Base-by-base conservation (phyloP, 768 basidiomycete species). In the Rhodotorula graminis region DNA sequence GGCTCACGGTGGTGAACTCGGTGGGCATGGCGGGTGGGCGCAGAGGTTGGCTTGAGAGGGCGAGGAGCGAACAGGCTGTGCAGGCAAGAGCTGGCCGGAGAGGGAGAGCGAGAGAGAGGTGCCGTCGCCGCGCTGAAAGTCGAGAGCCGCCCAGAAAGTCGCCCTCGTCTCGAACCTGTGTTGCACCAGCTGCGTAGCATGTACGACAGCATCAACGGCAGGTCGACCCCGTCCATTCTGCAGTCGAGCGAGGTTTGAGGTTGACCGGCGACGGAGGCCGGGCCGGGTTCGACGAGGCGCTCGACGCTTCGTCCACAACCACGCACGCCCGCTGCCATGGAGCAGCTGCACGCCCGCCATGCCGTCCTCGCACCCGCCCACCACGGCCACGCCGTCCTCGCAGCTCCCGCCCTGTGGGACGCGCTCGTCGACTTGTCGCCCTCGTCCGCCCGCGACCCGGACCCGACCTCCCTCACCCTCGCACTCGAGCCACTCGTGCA, bases 1-100 rank as follows among this genome's bases (percentile, higher is more conserved):
- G 40, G 11, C 70, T n/a, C 12, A 66, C 70, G 11, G 65, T 71
- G 18, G 42, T 56, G 70, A 71, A 71, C 44, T 71, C 70, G 46
- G 70, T 71, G 21, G 65, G 65, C 65, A 67, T 71, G 31, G 37
- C 37, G 37, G 37, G 37, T 37, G 37, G 37, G 37, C 61, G 50
- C 2, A 16, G 10, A n/a, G 16, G 4, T 16, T 40, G 40, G 12
- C 37, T 25, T 27, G 40, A 60, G 42, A 1, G 40, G 37, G 5
- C 8, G 7, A 11, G 33, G 10, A 10, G 2, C 6, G 19, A 33
- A 8, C 31, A 31, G 23, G 33, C 18, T 11, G 37, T 11, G 37
- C 37, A 3, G 16, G 56, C 19, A 18, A 3, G 12, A 11, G 56
- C n/a, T n/a, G n/a, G n/a, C n/a, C n/a, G n/a, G n/a, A n/a, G n/a